phyloP scores from a whole-genome alignment of 2,329 filamentous ascomycete genomes.

The Arthrobotrys entomopaga region DNA sequence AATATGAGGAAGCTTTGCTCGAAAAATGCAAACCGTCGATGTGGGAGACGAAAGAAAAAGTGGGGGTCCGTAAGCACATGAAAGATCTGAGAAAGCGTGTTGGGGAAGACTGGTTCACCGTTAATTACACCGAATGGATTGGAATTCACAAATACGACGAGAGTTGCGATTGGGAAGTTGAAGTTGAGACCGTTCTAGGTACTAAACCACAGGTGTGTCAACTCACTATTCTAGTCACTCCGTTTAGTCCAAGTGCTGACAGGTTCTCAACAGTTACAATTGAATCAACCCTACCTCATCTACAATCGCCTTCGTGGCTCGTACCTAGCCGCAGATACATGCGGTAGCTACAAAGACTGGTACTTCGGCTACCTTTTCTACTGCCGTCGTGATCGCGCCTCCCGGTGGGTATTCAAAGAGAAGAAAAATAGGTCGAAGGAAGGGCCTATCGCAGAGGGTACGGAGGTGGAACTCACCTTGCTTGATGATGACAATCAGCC shows the following conservation, averaged over 20 bases:
- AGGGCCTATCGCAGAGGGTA: neutral
- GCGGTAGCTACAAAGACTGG: conserved; percentile 3
- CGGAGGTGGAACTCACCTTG: conserved; percentile 21
- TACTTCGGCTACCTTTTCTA: conserved; percentile 25
- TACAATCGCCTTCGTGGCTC: neutral
- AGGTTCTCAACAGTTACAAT: conserved; percentile 3
- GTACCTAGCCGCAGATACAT: conserved; percentile 16
- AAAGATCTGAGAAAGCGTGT: neutral
- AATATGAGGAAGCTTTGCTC: neutral
- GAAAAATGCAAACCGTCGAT: neutral
- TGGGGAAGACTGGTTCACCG: neutral
- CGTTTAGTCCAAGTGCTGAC: conserved; percentile 1
- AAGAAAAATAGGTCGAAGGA: conserved; percentile 3
- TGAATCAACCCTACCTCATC: conserved; percentile 17
- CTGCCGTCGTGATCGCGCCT: conserved; percentile 6
- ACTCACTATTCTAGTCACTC: neutral
- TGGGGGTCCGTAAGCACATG: neutral
- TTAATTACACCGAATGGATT: conserved; percentile 3
- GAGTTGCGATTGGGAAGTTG: conserved; percentile 7
- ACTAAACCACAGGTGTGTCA: conserved; percentile 8
- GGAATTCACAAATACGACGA: conserved; percentile 7
- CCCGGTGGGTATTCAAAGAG: conserved; percentile 20
- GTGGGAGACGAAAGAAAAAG: neutral
- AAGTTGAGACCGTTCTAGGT: conserved; percentile 14
- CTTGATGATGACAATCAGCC: conserved; percentile 16